These are phyloP conservation scores for Chrysochromulina parva DNA, from an alignment of 78 protist species.

Conservation along the genomic window DNA sequence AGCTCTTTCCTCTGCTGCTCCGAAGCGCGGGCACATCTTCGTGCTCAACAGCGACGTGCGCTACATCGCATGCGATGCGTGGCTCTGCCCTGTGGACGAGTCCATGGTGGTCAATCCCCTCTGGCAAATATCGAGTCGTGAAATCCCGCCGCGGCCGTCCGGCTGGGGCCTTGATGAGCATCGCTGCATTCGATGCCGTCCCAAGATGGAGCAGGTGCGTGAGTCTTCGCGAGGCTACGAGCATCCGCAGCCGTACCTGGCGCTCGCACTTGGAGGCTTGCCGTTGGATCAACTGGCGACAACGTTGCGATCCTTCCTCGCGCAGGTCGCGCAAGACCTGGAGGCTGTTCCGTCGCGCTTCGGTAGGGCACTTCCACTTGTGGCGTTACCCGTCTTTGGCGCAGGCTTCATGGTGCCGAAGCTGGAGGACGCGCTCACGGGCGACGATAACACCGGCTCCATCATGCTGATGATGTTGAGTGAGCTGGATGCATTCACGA, in stretches of 20 bases:
- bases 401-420: slow-evolving; percentile 50
- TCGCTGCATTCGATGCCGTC: not conserved
- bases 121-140: not conserved
- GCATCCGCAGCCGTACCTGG: slow-evolving; percentile 67
- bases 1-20: too few relatives aligned
- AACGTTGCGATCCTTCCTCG: slow-evolving; percentile 49
- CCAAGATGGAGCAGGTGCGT: not conserved
- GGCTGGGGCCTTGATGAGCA: not conserved
- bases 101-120: not conserved
- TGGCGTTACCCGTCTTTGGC: slow-evolving; percentile 35
- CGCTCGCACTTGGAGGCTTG: not conserved
- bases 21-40: not conserved
- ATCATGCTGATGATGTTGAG: not conserved
- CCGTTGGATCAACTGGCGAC: too few relatives aligned
- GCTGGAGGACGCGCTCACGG: not conserved
- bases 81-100: not conserved
- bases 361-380: not conserved
- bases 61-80: not conserved
- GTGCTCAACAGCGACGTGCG: not conserved
- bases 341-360: not conserved
- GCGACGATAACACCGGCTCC: not conserved
- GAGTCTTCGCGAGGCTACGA: not conserved
- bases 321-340: slow-evolving; percentile 28
- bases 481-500: not conserved
- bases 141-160: not conserved